A percentile compares a stretch with the other conserved stretches of the same genome.
phyloP scores from a whole-genome alignment of 2,329 filamentous ascomycete species.

The Teratosphaeriaceae sp. region DNA sequence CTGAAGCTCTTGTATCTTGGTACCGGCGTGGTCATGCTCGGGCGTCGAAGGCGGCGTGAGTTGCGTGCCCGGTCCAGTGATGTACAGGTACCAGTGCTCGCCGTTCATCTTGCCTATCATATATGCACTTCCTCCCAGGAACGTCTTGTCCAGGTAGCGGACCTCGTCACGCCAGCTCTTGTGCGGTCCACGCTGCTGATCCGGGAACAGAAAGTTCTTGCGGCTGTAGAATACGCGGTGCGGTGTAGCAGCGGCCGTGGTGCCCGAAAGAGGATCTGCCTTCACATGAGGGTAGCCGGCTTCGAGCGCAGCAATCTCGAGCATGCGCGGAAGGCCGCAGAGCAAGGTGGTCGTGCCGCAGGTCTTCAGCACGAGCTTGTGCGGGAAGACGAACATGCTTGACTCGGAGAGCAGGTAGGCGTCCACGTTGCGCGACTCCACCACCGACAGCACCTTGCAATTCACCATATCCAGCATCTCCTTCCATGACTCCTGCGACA shows the following conservation, averaged over 20 bases:
- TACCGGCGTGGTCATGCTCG: constrained; percentile 43
- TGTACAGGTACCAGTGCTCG: constrained; percentile 98
- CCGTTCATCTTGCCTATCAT: constrained; percentile 99
- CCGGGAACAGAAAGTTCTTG: constrained; percentile 96
- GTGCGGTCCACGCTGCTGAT: constrained; percentile 89
- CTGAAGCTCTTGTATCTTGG: constrained; percentile 53
- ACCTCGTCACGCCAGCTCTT: constrained; percentile 98
- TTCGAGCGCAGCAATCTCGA: constrained; percentile 81
- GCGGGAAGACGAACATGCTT: constrained; percentile 99
- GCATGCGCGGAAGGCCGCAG: constrained; percentile 78
- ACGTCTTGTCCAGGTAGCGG: constrained; percentile 83
- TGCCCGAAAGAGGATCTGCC: constrained; percentile 57
- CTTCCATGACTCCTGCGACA: constrained; percentile 81
- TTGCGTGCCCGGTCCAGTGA: constrained; percentile 75
- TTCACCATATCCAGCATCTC: constrained; percentile 97
- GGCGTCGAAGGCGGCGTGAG: constrained; percentile 81
- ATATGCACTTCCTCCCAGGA: constrained; percentile 88
- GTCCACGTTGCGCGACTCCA: constrained; percentile 89
- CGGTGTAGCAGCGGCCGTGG: constrained; percentile 72
- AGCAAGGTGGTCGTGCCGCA: constrained; percentile 95
- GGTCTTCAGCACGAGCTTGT: constrained; percentile 98
- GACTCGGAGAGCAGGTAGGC: constrained; percentile 97
- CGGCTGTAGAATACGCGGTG: constrained; percentile 98
- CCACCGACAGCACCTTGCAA: constrained; percentile 93
- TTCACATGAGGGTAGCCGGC: constrained; percentile 85